Evolutionary conservation across 768 basidiomycete species (phyloP).

Genomic region (Termitomyces sp.): DNA sequence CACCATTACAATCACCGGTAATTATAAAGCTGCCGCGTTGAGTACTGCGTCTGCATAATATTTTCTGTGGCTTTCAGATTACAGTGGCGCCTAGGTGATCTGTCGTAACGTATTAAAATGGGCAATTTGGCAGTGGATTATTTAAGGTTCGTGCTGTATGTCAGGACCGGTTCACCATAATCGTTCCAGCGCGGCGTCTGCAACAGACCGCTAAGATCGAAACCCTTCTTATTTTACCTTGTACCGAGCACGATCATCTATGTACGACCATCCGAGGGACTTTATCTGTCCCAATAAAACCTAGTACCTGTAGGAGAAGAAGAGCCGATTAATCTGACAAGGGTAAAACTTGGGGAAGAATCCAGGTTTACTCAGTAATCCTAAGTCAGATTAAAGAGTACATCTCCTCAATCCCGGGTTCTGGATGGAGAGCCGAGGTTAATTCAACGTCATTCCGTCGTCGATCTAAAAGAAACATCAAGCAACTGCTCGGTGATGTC

Average conservation of each 20-base stretch:
- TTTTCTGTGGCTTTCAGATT: background rate
- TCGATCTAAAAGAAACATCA: background rate
- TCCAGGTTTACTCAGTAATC: conserved; percentile 7
- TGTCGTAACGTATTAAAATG: background rate
- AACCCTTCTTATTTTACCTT: background rate
- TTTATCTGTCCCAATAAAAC: background rate
- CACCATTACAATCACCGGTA: background rate
- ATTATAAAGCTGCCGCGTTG: background rate
- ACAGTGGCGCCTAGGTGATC: background rate
- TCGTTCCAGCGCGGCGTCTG: background rate
- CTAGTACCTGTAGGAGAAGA: conserved; percentile 5
- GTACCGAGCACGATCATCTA: conserved; percentile 5
- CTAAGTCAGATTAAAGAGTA: conserved; percentile 6
- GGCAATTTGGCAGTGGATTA: background rate
- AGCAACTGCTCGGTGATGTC: background rate
- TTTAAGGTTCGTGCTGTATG: too few relatives aligned
- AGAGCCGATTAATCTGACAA: conserved; percentile 4
- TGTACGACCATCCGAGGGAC: conserved; percentile 6
- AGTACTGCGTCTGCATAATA: background rate
- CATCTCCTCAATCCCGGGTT: conserved; percentile 8
- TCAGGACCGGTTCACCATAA: background rate
- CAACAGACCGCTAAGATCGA: background rate
- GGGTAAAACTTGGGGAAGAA: background rate
- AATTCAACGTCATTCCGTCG: background rate
- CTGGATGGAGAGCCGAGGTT: background rate